phyloP scores from a whole-genome alignment of 2,329 filamentous ascomycete species.

The Westerdykella aurantiaca region DNA sequence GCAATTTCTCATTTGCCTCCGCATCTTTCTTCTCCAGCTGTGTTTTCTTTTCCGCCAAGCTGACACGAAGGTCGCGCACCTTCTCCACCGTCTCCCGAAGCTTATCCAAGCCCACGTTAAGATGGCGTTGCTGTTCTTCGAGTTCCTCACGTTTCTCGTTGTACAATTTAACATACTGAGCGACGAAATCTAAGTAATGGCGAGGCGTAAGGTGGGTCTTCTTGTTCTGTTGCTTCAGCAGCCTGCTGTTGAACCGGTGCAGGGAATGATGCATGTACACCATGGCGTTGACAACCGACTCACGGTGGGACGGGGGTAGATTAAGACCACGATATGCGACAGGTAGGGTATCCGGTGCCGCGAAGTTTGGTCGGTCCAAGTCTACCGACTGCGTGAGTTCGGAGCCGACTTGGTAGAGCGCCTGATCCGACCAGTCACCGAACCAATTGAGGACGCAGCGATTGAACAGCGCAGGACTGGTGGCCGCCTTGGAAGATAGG shows the following conservation, averaged over 20 bases:
- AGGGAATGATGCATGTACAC: constrained; percentile 97
- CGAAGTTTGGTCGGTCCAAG: constrained; percentile 79
- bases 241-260: constrained; percentile 78
- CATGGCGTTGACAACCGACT: constrained; percentile 95
- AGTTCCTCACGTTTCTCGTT: constrained; percentile 98
- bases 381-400: constrained; percentile 96
- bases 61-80: constrained; percentile 83
- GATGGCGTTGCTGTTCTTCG: constrained; percentile 95
- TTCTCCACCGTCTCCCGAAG: constrained; percentile 95
- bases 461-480: constrained; percentile 97
- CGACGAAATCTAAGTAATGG: constrained; percentile 96
- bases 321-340: constrained; percentile 82
- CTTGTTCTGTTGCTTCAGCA: constrained; percentile 87
- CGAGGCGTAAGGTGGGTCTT: constrained; percentile 90
- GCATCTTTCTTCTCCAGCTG: constrained; percentile 90
- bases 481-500: constrained; percentile 90
- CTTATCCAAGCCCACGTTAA: constrained; percentile 98
- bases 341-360: constrained; percentile 83
- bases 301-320: constrained; percentile 82
- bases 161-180: constrained; percentile 94
- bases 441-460: constrained; percentile 99
- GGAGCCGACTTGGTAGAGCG: constrained; percentile 92
- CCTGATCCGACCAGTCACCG: constrained; percentile 98
- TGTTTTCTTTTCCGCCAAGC: constrained; percentile 87
- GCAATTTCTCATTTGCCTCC: constrained; percentile 94